Evolutionary conservation across 2,329 filamentous ascomycete genomes (phyloP).

Genomic region (Elsinoe fawcettii): DNA sequence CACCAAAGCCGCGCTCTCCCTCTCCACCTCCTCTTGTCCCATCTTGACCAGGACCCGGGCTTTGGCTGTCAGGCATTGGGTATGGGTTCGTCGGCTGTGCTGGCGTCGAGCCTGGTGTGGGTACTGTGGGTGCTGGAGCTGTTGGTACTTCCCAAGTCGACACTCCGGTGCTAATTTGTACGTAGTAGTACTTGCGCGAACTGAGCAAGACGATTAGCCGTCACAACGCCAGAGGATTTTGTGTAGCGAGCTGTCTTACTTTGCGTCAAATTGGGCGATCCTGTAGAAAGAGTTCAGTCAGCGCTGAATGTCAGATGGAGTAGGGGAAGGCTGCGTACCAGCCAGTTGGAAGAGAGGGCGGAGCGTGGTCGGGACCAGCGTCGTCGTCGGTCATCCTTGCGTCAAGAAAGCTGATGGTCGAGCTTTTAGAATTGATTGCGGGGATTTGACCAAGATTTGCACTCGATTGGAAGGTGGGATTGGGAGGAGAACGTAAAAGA

Average conservation of each 20-base stretch:
- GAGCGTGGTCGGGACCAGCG: slow-evolving; percentile 32
- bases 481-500: background rate
- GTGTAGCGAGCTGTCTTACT: slow-evolving; percentile 24
- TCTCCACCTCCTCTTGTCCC: slow-evolving; percentile 23
- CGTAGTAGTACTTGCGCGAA: slow-evolving; percentile 37
- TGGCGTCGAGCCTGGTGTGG: slow-evolving; percentile 32
- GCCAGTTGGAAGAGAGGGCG: slow-evolving; percentile 33
- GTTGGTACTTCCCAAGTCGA: slow-evolving; percentile 36
- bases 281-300: slow-evolving; percentile 22
- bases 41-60: slow-evolving; percentile 17
- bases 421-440: background rate
- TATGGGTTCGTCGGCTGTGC: slow-evolving; percentile 30
- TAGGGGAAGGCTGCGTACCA: slow-evolving; percentile 34
- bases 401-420: background rate
- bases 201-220: slow-evolving; percentile 19
- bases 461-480: background rate
- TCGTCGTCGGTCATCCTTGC: slow-evolving; percentile 24
- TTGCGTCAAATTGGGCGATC: slow-evolving; percentile 37
- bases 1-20: slow-evolving; percentile 24
- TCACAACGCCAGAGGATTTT: background rate
- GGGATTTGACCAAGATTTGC: background rate
- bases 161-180: slow-evolving; percentile 36
- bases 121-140: slow-evolving; percentile 32
- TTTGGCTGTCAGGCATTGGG: slow-evolving; percentile 23
- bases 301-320: slow-evolving; percentile 27